phyloP scores from a whole-genome alignment of 108 stramenopile species.

The Cyclotella cryptica region DNA sequence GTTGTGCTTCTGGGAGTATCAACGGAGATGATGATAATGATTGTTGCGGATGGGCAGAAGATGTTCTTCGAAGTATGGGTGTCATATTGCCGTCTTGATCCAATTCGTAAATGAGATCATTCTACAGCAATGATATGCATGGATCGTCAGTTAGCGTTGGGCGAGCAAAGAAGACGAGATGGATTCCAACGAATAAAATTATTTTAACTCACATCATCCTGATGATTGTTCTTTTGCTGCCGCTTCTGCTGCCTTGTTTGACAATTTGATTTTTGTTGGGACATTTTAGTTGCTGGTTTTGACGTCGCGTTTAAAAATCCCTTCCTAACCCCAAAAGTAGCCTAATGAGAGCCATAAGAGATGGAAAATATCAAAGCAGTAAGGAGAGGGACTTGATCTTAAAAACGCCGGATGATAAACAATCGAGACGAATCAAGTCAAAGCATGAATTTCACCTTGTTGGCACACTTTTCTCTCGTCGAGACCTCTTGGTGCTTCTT shows the following conservation, averaged over 20 bases:
- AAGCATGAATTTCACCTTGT: background rate
- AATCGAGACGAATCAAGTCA: background rate
- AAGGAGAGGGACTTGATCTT: conserved; percentile 14
- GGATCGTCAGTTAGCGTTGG: background rate
- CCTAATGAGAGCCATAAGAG: background rate
- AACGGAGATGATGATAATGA: conserved; percentile 18
- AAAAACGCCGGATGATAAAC: too few species aligned
- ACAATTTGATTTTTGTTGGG: conserved; percentile 2
- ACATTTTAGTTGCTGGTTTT: background rate
- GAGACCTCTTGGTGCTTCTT: background rate
- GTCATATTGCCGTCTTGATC: conserved; percentile 44
- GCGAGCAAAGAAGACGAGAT: background rate
- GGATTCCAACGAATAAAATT: too few species aligned
- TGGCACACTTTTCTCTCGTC: background rate
- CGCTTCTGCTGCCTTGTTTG: background rate
- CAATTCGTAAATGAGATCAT: conserved; percentile 44
- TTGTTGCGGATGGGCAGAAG: background rate
- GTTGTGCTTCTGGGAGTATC: conserved; percentile 45
- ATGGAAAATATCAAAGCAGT: conserved; percentile 5
- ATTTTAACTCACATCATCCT: too few species aligned
- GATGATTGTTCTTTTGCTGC: too few species aligned
- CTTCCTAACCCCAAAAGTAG: conserved; percentile 49
- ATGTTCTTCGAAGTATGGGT: conserved; percentile 4
- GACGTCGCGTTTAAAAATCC: conserved; percentile 42
- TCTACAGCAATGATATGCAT: conserved; percentile 3